These are phyloP conservation scores for Crassisporium funariophilum DNA, from an alignment of 768 basidiomycete species.

Conservation along the genomic window DNA sequence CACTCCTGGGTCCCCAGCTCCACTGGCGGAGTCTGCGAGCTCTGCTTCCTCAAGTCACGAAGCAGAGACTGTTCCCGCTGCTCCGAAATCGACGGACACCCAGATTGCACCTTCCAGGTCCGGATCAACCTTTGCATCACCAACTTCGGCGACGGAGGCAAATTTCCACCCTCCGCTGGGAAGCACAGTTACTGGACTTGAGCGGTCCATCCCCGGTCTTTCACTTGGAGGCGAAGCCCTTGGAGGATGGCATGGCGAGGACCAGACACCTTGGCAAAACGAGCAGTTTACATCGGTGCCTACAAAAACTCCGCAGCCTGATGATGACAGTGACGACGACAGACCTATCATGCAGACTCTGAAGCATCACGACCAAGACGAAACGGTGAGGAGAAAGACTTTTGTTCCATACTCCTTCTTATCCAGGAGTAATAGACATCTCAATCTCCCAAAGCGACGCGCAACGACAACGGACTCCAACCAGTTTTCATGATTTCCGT, in stretches of 20 bases:
- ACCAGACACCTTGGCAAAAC: slow-evolving; percentile 41
- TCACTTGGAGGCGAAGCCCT: slow-evolving; percentile 38
- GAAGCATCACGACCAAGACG: slow-evolving; percentile 30
- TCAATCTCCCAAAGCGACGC: slow-evolving; percentile 15
- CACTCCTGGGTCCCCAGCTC: no score
- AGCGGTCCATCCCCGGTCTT: slow-evolving; percentile 39
- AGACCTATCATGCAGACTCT: slow-evolving; percentile 61
- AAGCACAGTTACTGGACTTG: slow-evolving; percentile 24
- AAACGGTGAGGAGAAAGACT: slow-evolving; percentile 28
- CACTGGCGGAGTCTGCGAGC: no score
- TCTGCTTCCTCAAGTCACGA: slow-evolving; percentile 6
- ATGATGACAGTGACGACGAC: slow-evolving; percentile 70
- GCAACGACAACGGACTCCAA: slow-evolving; percentile 50
- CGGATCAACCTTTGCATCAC: slow-evolving; percentile 29
- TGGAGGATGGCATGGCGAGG: slow-evolving; percentile 55
- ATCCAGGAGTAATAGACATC: background rate
- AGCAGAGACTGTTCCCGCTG: slow-evolving; percentile 19
- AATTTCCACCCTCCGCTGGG: slow-evolving; percentile 41
- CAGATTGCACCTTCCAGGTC: slow-evolving; percentile 19
- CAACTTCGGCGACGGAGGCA: slow-evolving; percentile 23
- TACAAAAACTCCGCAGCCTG: slow-evolving; percentile 25
- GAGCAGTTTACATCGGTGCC: slow-evolving; percentile 25
- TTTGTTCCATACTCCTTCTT: background rate
- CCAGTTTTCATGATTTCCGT: slow-evolving; percentile 86
- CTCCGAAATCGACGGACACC: slow-evolving; percentile 8